These are phyloP conservation scores for Panellus pusillus DNA, from an alignment of 768 basidiomycete species.

Conservation along the genomic window DNA sequence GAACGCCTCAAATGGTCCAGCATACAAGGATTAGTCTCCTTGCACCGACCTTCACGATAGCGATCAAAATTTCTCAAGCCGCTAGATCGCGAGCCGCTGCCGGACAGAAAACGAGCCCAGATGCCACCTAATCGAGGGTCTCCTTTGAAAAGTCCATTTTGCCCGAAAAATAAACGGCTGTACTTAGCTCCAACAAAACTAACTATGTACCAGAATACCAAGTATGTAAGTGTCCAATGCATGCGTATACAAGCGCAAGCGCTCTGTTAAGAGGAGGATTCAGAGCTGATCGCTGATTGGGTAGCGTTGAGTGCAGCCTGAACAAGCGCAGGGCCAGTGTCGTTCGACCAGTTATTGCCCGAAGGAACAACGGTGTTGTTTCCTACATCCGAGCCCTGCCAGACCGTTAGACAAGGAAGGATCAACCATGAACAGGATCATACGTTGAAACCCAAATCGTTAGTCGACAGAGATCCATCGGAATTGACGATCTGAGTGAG, in stretches of 20 bases:
- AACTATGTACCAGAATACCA: not conserved
- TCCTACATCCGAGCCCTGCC: constrained; percentile 23
- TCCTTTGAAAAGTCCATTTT: no score
- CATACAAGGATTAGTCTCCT: no score
- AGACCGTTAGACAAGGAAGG: no score
- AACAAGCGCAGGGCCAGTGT: constrained; percentile 12
- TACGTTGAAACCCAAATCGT: constrained; percentile 19
- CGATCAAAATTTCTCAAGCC: no score
- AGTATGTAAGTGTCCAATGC: constrained; percentile 3
- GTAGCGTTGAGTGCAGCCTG: constrained; percentile 8
- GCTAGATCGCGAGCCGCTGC: no score
- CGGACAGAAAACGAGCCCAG: no score
- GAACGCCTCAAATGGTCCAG: no score
- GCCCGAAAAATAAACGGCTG: no score
- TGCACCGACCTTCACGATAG: no score
- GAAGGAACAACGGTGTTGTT: constrained; percentile 25
- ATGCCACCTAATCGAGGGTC: not conserved
- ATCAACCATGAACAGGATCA: no score
- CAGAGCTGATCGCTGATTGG: not conserved
- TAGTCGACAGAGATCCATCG: constrained; percentile 21
- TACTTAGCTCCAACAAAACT: no score
- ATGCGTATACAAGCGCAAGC: not conserved
- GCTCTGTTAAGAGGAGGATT: not conserved
- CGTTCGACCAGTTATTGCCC: constrained; percentile 30
- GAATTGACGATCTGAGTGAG: constrained; percentile 17